A percentile compares a stretch with the other conserved stretches of the same genome.
Conservation (phyloP, 768 basidiomycete species). For the Mycena leptocephala region DNA sequence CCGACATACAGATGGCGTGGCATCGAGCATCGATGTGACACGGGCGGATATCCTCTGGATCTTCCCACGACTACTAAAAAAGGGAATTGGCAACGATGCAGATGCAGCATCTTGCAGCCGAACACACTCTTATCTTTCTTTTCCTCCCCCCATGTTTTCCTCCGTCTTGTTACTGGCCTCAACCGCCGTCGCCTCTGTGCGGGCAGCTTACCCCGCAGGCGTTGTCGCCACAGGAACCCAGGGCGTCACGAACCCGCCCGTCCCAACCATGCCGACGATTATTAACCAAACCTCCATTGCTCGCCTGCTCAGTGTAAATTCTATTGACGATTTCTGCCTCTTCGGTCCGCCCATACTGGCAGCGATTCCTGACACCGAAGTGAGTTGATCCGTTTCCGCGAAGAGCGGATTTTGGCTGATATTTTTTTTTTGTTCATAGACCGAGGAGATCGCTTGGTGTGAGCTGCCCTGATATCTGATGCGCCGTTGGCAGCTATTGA, state of each 20-base stretch:
- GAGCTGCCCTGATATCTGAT: too few species aligned
- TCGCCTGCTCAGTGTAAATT: constrained; percentile 57
- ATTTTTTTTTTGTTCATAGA: constrained; percentile 41
- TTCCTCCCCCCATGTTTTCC: constrained; percentile 23
- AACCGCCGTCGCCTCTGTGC: constrained; percentile 26
- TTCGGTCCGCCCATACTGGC: constrained; percentile 56
- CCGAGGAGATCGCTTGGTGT: constrained; percentile 65
- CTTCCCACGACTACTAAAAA: too few species aligned
- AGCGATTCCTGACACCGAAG: constrained; percentile 57
- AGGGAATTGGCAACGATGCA: too few species aligned
- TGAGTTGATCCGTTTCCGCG: constrained; percentile 20
- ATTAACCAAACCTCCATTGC: constrained; percentile 61
- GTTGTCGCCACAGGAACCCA: constrained; percentile 61
- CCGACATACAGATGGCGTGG: too few species aligned
- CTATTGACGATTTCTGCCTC: constrained; percentile 62
- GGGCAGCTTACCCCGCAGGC: constrained; percentile 40
- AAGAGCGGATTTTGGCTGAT: neutral
- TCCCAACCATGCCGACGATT: constrained; percentile 54
- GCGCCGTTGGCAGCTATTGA: too few species aligned
- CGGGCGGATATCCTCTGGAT: too few species aligned
- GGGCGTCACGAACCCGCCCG: constrained; percentile 59
- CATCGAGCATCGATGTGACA: too few species aligned
- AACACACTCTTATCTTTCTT: neutral
- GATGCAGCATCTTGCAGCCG: too few species aligned
- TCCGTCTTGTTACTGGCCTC: constrained; percentile 24